A percentile compares a stretch with the other conserved stretches of the same genome.
These are phyloP conservation scores for Yamadazyma jaroonii DNA, from an alignment of 1,139 yeast genomes.

Conservation along the genomic window DNA sequence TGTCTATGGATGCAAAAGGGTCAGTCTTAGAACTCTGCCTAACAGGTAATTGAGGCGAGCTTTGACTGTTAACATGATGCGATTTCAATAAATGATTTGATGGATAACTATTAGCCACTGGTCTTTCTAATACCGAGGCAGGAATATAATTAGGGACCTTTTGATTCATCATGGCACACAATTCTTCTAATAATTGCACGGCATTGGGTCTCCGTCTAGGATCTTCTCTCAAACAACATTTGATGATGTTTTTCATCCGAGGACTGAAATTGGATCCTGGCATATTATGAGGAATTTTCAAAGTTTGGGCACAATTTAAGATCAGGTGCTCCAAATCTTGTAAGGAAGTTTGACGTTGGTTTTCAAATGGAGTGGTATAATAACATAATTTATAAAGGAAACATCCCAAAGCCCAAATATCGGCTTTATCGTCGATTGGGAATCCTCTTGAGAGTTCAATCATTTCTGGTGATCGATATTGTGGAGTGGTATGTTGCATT, in stretches of 20 bases:
- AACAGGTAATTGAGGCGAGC: constrained; percentile 9
- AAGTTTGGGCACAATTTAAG: constrained; percentile 30
- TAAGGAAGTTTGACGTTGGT: constrained; percentile 41
- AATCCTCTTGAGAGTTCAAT: constrained; percentile 63
- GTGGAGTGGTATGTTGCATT: constrained; percentile 77
- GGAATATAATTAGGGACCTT: constrained; percentile 54
- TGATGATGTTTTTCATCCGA: constrained; percentile 56
- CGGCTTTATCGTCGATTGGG: constrained; percentile 74
- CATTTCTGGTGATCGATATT: constrained; percentile 82
- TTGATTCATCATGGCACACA: constrained; percentile 58
- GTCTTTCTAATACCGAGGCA: constrained; percentile 15
- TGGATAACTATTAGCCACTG: constrained; percentile 1
- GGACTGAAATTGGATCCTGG: constrained; percentile 40
- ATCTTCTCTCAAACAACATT: constrained; percentile 62
- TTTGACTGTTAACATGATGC: constrained; percentile 8
- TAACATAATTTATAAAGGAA: constrained; percentile 74
- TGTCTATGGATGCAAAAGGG: constrained; percentile 41
- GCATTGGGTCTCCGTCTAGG: constrained; percentile 73
- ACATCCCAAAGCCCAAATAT: constrained; percentile 83
- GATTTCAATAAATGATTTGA: constrained; percentile 1
- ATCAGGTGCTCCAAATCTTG: constrained; percentile 42
- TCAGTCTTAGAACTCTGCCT: constrained; percentile 17
- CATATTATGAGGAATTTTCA: constrained; percentile 33
- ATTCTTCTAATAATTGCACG: constrained; percentile 66
- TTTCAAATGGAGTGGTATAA: constrained; percentile 83